Percentiles rank a stretch among this genome's conserved stretches.
These are phyloP conservation scores for Penicillium waksmanii DNA, from an alignment of 495 filamentous ascomycete species.

Conservation along the genomic window DNA sequence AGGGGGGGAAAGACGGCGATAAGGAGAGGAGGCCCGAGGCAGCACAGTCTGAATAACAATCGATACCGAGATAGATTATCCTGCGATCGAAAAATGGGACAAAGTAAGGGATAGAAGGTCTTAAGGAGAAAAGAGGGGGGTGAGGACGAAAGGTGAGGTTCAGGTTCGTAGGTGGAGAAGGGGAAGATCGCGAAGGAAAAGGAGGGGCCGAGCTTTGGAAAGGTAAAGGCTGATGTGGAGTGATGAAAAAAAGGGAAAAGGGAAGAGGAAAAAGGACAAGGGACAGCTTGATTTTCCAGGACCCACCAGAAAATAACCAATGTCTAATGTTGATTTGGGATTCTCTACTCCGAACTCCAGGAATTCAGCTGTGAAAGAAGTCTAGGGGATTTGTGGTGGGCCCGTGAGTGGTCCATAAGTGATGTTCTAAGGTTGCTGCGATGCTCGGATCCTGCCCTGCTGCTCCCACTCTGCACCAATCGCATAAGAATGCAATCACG, in stretches of 20 bases:
- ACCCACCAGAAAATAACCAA: neutral
- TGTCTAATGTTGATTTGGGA: no score
- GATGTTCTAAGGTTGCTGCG: neutral
- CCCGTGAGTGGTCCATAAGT: no score
- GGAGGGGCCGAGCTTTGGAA: conserved; percentile 15
- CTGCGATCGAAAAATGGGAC: neutral
- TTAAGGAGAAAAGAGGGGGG: conserved; percentile 14
- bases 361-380: no score
- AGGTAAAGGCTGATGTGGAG: neutral
- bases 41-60: conserved; percentile 5
- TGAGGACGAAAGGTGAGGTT: neutral
- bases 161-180: conserved; percentile 15
- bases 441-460: neutral
- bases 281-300: neutral
- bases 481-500: conserved; percentile 26
- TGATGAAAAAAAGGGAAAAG: neutral
- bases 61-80: neutral
- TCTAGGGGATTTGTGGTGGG: no score
- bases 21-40: conserved; percentile 7
- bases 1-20: conserved; percentile 21
- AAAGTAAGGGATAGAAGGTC: conserved; percentile 5
- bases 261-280: neutral
- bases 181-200: conserved; percentile 25
- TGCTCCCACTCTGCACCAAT: conserved; percentile 24
- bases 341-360: no score